Percentiles rank a stretch among this genome's conserved stretches.
Conservation (phyloP, 495 filamentous ascomycete species). For the Lasiosphaeria ovina region DNA sequence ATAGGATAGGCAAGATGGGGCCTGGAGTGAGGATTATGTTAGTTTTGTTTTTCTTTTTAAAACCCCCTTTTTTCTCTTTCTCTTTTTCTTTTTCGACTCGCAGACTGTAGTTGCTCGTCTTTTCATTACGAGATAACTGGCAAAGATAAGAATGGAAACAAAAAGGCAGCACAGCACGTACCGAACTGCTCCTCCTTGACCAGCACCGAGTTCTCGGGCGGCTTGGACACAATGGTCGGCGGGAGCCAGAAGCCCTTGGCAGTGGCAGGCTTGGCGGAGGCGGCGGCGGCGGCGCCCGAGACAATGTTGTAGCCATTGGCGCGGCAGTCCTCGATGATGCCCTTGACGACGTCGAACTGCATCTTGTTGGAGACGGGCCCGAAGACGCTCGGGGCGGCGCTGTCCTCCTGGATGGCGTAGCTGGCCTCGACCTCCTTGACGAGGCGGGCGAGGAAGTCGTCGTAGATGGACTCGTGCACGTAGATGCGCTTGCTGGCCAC, state of each 20-base stretch:
- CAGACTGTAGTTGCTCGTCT: not conserved
- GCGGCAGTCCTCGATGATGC: constrained; percentile 44
- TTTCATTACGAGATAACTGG: constrained; percentile 1
- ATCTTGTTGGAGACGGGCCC: constrained; percentile 60
- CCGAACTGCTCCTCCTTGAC: constrained; percentile 53
- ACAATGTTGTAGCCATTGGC: constrained; percentile 45
- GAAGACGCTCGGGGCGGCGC: constrained; percentile 42
- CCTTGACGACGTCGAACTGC: constrained; percentile 56
- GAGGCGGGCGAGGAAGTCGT: constrained; percentile 55
- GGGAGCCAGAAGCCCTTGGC: constrained; percentile 47
- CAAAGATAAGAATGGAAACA: too few species aligned
- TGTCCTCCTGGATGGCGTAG: constrained; percentile 48
- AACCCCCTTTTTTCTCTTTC: too few species aligned
- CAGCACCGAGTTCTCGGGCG: constrained; percentile 42
- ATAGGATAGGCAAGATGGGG: constrained; percentile 56
- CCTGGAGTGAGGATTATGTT: constrained; percentile 18
- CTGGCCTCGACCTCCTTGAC: constrained; percentile 52
- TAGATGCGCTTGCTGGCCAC: constrained; percentile 62
- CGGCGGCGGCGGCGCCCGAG: constrained; percentile 33
- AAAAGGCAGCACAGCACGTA: constrained; percentile 17
- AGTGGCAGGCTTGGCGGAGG: constrained; percentile 14
- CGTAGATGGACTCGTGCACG: constrained; percentile 66
- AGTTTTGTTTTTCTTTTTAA: not conserved
- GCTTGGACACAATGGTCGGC: constrained; percentile 51
- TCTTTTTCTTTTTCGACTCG: too few species aligned